These are phyloP conservation scores for Brassica nigra DNA, from an alignment of 345 rosid species.

Conservation along the genomic window DNA sequence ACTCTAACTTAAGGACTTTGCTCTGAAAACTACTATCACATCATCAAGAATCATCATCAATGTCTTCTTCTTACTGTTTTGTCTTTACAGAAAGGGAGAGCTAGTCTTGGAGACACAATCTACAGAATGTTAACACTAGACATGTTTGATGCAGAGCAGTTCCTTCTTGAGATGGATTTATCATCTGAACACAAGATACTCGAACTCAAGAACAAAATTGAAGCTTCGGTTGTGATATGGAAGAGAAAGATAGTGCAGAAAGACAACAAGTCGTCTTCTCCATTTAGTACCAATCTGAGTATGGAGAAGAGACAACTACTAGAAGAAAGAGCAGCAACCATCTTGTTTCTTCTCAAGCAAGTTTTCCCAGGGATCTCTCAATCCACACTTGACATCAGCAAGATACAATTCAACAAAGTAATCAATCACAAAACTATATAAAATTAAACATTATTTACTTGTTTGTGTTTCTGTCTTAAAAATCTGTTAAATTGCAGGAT, in stretches of 20 bases:
- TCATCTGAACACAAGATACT: not conserved
- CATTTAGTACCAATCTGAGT: not conserved
- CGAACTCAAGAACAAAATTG: not conserved
- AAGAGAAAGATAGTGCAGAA: not conserved
- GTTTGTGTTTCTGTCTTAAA: not conserved
- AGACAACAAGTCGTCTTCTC: not conserved
- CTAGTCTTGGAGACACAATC: slow-evolving; percentile 1
- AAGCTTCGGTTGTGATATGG: slow-evolving; percentile 1
- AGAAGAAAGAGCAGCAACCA: not conserved
- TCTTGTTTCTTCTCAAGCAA: not conserved
- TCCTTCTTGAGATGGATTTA: not conserved
- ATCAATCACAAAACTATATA: not conserved
- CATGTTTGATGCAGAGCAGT: not conserved
- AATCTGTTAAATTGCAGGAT: slow-evolving; percentile 49
- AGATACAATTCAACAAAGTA: slow-evolving; percentile 1
- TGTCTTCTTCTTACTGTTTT: not conserved
- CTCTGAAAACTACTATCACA: not conserved
- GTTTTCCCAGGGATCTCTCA: not conserved
- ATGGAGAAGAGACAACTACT: not conserved
- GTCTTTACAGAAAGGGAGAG: not conserved
- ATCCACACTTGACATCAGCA: not conserved
- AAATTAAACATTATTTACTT: not conserved
- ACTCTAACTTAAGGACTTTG: not conserved
- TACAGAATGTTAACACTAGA: not conserved
- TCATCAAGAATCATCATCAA: not conserved